Conservation (phyloP, 225 moss, liverwort and hornwort species). For the Asterella californica region DNA sequence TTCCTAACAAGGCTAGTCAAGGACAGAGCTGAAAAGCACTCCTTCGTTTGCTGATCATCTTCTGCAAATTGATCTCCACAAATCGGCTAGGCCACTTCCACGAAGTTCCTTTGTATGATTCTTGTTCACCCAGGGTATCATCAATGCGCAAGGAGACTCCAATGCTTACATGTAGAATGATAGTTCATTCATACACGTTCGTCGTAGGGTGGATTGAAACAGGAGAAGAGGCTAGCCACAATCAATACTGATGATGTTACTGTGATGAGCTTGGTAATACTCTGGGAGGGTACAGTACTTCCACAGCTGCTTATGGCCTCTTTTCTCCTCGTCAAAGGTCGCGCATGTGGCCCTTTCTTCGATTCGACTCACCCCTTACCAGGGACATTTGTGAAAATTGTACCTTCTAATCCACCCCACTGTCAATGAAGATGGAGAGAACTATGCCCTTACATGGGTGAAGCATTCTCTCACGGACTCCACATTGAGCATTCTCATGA, state of each 20-base stretch:
- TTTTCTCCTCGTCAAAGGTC: slow-evolving; percentile 9
- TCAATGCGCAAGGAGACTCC: not conserved
- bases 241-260: slow-evolving; percentile 2
- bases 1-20: slow-evolving; percentile 11
- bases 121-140: not conserved
- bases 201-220: slow-evolving; percentile 6
- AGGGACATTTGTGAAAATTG: slow-evolving; percentile 5
- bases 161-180: not conserved
- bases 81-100: not conserved
- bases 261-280: not conserved
- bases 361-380: not conserved
- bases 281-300: not conserved
- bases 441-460: slow-evolving; percentile 5
- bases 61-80: not conserved
- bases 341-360: not conserved
- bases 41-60: not conserved
- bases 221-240: not conserved
- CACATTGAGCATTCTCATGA: slow-evolving; percentile 3
- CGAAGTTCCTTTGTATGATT: not conserved
- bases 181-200: not conserved
- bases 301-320: not conserved
- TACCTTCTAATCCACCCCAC: slow-evolving; percentile 7
- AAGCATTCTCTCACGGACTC: slow-evolving; percentile 3
- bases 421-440: not conserved
- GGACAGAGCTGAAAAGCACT: slow-evolving; percentile 7